Conservation (phyloP, 2,329 filamentous ascomycete species). For the Phoma sp. region DNA sequence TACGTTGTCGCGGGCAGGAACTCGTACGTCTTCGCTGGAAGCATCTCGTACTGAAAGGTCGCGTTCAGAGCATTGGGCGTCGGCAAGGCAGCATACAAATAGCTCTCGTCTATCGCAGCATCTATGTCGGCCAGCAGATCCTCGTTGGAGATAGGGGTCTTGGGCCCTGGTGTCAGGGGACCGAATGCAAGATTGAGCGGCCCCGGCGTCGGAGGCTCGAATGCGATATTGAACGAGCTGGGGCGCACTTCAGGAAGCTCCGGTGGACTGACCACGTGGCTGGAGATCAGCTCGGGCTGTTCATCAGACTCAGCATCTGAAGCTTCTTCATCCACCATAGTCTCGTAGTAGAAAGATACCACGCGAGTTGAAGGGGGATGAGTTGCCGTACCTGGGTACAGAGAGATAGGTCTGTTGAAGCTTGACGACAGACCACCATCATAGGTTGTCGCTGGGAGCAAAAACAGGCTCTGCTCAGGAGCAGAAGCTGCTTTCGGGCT, state of each 20-base stretch:
- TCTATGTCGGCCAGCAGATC: constrained; percentile 32
- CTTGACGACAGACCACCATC: constrained; percentile 18
- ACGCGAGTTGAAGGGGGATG: constrained; percentile 6
- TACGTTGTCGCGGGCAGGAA: constrained; percentile 6
- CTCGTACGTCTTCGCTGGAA: constrained; percentile 21
- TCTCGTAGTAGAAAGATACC: constrained; percentile 19
- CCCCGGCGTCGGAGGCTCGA: constrained; percentile 20
- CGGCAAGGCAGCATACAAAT: constrained; percentile 20
- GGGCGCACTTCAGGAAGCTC: constrained; percentile 13
- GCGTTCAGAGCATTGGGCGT: constrained; percentile 3
- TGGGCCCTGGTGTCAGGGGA: constrained; percentile 11
- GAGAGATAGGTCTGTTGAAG: constrained; percentile 14
- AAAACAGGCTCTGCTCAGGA: constrained; percentile 21
- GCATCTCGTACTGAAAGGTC: neutral
- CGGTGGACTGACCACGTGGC: neutral
- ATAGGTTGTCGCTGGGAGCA: constrained; percentile 34
- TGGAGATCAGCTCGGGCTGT: neutral
- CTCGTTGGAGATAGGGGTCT: constrained; percentile 17
- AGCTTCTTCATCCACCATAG: neutral
- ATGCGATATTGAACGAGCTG: constrained; percentile 23
- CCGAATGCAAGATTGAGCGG: constrained; percentile 26
- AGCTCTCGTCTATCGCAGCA: constrained; percentile 33
- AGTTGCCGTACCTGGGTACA: constrained; percentile 1
- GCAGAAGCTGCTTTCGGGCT: constrained; percentile 14
- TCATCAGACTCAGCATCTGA: constrained; percentile 4